Evolutionary conservation across 2,329 filamentous ascomycete genomes (phyloP), one percentile per base, ranked within the genome.

Genomic region (Scytalidium sp.): DNA sequence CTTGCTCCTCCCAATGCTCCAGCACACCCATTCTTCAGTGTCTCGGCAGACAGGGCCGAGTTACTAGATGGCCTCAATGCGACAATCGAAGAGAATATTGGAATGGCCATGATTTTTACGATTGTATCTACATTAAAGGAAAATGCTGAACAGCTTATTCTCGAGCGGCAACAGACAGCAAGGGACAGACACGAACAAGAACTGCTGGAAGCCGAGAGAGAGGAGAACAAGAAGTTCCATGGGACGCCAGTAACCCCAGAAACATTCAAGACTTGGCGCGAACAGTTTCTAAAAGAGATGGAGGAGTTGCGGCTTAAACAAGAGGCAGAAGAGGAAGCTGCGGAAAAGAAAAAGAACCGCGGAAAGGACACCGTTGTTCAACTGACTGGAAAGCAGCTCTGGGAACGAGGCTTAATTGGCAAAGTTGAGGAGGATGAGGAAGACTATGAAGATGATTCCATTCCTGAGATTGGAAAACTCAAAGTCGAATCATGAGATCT

Each of bases 31-130:
- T 81, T 87, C 63, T 85, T 99, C 68, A 88, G 86, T 65, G 77
- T 97, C 43, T 79, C 86, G 60, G 83, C 87, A 44, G 94, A 99
- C 75, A 90, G 90, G 65, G 76, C 82, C 17, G 70, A 72, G 46
- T 81, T 99, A 13, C 80, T 97, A 15, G 76, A 84, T 45, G 79
- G 81, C 1, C 75, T 97, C 11, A 70, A 83, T 36, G 83, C 87
- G 15, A 88, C 86, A 0, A 87, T 97, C 29, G 85, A 94, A 66
- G 94, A 99, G 69, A 97, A 92, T 60, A 72, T 97, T 52, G 94
- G 94, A 55, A 97, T 97, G 87, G 89, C 91, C 49, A 99, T 99
- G 94, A 75, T 99, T 1, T 99, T 97, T 70, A 90, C 93, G 0
- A 75, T 99, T 20, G 87, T 95, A 47, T 90, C 88, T 13, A 83